Percentiles rank a stretch among this genome's conserved stretches.
Evolutionary conservation across 2,329 filamentous ascomycete genomes (phyloP).

Genomic region (Fusarium neocosmosporiellum): DNA sequence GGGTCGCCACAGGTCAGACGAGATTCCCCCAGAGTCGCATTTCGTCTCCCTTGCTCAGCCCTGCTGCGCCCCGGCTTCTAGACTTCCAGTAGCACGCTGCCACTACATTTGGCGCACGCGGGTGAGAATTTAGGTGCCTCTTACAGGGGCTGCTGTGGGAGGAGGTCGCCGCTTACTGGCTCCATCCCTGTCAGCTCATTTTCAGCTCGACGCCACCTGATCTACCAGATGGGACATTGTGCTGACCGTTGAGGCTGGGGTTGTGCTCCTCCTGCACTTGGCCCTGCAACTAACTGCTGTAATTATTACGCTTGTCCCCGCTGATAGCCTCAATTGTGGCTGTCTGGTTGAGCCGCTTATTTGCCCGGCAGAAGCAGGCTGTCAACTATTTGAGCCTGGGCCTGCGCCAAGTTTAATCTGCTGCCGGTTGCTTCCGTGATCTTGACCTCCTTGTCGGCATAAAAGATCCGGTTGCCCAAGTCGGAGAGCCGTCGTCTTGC

Average conservation of each 20-base stretch:
- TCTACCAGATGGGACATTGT: neutral
- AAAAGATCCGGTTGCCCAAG: neutral
- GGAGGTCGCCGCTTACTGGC: neutral
- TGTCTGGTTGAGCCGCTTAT: neutral
- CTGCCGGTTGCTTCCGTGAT: neutral
- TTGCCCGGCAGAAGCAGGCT: slow-evolving; percentile 6
- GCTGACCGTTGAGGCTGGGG: neutral
- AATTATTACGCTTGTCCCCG: neutral
- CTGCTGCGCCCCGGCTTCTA: neutral
- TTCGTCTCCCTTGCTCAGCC: neutral
- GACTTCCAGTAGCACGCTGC: neutral
- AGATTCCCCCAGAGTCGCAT: neutral
- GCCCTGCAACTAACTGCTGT: neutral
- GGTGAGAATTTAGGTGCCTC: slow-evolving; percentile 22
- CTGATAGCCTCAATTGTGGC: slow-evolving; percentile 9
- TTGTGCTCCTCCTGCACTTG: neutral
- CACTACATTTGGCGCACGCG: neutral
- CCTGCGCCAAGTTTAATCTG: neutral
- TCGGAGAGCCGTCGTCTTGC: neutral
- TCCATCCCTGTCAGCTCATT: neutral
- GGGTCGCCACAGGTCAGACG: neutral
- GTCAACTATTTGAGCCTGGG: neutral
- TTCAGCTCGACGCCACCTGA: slow-evolving; percentile 19
- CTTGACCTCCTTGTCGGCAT: neutral
- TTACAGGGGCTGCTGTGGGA: neutral